These are phyloP conservation scores for Astrothelium macrocarpum DNA, from an alignment of 495 filamentous ascomycete species.

Conservation along the genomic window DNA sequence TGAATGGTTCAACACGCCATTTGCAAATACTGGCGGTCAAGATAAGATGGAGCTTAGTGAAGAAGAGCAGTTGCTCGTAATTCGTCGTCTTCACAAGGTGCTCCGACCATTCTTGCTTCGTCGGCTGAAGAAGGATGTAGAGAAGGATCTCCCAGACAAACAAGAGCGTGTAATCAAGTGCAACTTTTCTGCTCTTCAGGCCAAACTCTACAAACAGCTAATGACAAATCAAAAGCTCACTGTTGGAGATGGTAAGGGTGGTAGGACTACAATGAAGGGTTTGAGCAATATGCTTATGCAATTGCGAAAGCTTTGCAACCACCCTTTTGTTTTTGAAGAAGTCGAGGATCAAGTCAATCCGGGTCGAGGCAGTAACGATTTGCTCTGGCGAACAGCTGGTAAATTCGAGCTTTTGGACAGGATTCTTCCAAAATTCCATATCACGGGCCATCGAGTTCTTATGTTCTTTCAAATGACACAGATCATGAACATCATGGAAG, in stretches of 20 bases:
- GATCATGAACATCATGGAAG: slow-evolving; percentile 99
- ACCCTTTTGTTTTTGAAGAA: slow-evolving; percentile 96
- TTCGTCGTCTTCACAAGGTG: slow-evolving; percentile 96
- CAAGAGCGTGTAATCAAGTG: slow-evolving; percentile 98
- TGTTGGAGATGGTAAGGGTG: slow-evolving; percentile 90
- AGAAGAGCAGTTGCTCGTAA: slow-evolving; percentile 98
- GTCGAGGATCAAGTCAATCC: slow-evolving; percentile 99
- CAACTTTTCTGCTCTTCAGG: slow-evolving; percentile 89
- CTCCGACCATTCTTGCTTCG: slow-evolving; percentile 92
- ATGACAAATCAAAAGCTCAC: slow-evolving; percentile 87
- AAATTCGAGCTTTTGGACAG: slow-evolving; percentile 96
- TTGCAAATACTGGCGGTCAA: slow-evolving; percentile 94
- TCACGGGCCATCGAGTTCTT: slow-evolving; percentile 80
- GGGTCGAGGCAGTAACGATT: slow-evolving; percentile 70
- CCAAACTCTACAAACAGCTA: slow-evolving; percentile 91
- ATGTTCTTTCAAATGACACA: slow-evolving; percentile 99
- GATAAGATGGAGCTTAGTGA: slow-evolving; percentile 98
- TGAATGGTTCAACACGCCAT: slow-evolving; percentile 99
- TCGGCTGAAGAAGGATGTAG: slow-evolving; percentile 98
- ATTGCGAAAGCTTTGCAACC: slow-evolving; percentile 95
- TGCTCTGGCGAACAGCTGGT: slow-evolving; percentile 90
- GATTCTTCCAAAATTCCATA: slow-evolving; percentile 83
- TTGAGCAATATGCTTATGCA: slow-evolving; percentile 99
- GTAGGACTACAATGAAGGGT: slow-evolving; percentile 89
- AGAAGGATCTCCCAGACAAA: slow-evolving; percentile 97